Evolutionary conservation across 2,329 filamentous ascomycete species (phyloP), one percentile per base, ranked within the genome.

Genomic region (Cladophialophora exuberans): DNA sequence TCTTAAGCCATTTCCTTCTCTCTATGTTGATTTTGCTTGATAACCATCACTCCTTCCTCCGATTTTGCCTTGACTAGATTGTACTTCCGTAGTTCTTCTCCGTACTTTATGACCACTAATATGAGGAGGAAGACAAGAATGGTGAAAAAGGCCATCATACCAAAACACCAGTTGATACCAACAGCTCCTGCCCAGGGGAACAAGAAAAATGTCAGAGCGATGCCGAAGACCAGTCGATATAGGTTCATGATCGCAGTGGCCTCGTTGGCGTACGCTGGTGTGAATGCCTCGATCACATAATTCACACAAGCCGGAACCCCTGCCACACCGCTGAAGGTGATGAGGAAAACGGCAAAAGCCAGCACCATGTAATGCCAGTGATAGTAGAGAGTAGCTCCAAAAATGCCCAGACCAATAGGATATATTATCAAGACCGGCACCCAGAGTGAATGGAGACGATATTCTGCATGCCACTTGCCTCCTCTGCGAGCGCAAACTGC

Each of bases 381-480:
- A 18, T 45, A 50, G 15, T 55, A 23, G 15, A 57, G 35, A 23
- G 26, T 23, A 10, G 25, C 54, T 13, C 54, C 55, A 20, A 70
- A 72, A 10, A 75, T 54, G 10, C 70, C 71, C 15, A 73, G 61
- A 2, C 69, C 69, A 6, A 73, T 51, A 36, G 46, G 56, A 33
- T 62, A 65, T n/a, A 66, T 59, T 11, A 73, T 58, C 9, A 72
- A 55, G 10, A 64, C 62, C 2, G 67, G 67, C 1, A 68, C 57
- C 55, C 64, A 67, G 2, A 71, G 54, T 6, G 64, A 56, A 46
- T 69, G 65, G 11, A 75, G 67, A 9, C 73, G 68, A 52, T 72
- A 73, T 58, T 76, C 73, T 6, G 73, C 69, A 31, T 69, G 68
- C 73, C 73, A 75, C 25, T 61, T 59, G 4, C 70, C 70, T 31